Evolutionary conservation across 768 basidiomycete genomes (phyloP).

Genomic region (Collybiopsis confluens): DNA sequence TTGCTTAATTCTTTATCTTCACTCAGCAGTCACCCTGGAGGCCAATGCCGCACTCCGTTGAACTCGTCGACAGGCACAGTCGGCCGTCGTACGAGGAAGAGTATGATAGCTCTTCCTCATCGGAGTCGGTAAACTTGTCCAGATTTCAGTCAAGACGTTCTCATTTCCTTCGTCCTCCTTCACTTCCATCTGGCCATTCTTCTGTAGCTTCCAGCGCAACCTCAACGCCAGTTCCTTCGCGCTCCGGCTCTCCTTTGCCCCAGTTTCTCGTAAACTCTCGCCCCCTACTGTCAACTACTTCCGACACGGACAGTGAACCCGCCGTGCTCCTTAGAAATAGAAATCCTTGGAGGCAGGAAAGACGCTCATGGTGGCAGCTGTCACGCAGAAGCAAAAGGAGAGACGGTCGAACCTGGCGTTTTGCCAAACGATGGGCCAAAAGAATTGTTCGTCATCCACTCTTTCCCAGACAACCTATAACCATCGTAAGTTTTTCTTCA

Average conservation of each 20-base stretch:
- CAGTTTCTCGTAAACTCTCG: conserved; percentile 48
- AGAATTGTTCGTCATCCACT: conserved; percentile 65
- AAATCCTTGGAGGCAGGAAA: conserved; percentile 38
- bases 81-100: conserved; percentile 23
- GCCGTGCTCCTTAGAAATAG: conserved; percentile 32
- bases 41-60: conserved; percentile 6
- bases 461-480: conserved; percentile 76
- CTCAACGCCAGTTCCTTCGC: conserved; percentile 58
- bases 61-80: conserved; percentile 15
- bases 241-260: conserved; percentile 55
- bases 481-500: conserved; percentile 52
- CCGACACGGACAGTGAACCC: conserved; percentile 63
- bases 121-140: conserved; percentile 37
- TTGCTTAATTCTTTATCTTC: not conserved
- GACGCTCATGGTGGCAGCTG: conserved; percentile 53
- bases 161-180: conserved; percentile 30
- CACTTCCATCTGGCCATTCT: conserved; percentile 31
- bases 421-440: conserved; percentile 50
- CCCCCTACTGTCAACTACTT: conserved; percentile 36
- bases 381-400: conserved; percentile 51
- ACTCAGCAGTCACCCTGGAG: not conserved
- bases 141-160: conserved; percentile 19
- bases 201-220: conserved; percentile 38
- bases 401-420: conserved; percentile 41
- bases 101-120: conserved; percentile 42